Percentiles rank a stretch among this genome's conserved stretches.
Evolutionary conservation across 2,329 filamentous ascomycete species (phyloP).

Genomic region (Nemania sp.): DNA sequence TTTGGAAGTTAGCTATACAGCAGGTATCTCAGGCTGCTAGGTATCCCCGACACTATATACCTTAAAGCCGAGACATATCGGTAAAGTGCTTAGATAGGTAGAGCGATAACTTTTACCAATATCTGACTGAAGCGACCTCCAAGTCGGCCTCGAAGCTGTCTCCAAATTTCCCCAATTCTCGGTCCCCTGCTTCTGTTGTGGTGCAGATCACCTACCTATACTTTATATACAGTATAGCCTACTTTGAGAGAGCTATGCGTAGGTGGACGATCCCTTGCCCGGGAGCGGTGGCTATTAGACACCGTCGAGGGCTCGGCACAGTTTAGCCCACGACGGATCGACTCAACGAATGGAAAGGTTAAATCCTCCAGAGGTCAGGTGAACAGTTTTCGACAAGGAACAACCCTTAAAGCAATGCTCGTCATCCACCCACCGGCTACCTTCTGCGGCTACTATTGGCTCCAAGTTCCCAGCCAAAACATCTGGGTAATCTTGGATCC

Average conservation of each 20-base stretch:
- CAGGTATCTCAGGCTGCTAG: not conserved
- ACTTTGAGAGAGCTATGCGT: not conserved
- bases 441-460: slow-evolving; percentile 28
- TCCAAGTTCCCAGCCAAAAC: slow-evolving; percentile 20
- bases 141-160: slow-evolving; percentile 26
- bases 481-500: slow-evolving; percentile 23
- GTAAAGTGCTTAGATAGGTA: not conserved
- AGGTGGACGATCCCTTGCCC: not conserved
- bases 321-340: slow-evolving; percentile 10
- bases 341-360: not conserved
- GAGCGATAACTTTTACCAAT: slow-evolving; percentile 17
- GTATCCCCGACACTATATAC: slow-evolving; percentile 18
- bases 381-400: slow-evolving; percentile 32
- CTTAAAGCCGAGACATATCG: slow-evolving; percentile 24
- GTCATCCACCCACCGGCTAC: slow-evolving; percentile 16
- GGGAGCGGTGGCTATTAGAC: not conserved
- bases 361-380: slow-evolving; percentile 32
- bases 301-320: not conserved
- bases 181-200: not conserved
- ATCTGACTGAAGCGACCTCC: slow-evolving; percentile 21
- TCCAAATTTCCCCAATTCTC: slow-evolving; percentile 39
- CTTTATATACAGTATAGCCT: not conserved
- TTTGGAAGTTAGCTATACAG: not conserved
- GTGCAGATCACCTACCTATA: not conserved
- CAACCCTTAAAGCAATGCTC: slow-evolving; percentile 29